These are phyloP conservation scores for Apiotrichum montevideense DNA, from an alignment of 1,284 basidiomycete genomes.

Conservation along the genomic window DNA sequence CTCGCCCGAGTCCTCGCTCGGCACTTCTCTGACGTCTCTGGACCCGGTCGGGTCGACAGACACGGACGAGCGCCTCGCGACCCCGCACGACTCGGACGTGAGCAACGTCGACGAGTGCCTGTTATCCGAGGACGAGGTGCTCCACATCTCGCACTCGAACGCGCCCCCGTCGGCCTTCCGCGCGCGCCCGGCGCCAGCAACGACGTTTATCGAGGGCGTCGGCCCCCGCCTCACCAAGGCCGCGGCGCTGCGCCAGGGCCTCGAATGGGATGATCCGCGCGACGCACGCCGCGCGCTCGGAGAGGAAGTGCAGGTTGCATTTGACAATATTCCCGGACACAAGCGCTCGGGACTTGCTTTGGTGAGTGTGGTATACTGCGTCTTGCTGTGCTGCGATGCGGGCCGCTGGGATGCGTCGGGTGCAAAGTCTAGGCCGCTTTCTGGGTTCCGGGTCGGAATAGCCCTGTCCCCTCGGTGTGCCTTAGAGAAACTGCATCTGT, in stretches of 20 bases:
- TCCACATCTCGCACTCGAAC: constrained; percentile 1
- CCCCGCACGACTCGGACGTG: neutral
- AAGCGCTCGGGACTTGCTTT: constrained; percentile 23
- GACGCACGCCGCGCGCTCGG: constrained; percentile 9
- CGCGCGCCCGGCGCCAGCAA: constrained; percentile 25
- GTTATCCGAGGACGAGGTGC: constrained; percentile 18
- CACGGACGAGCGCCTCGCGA: neutral
- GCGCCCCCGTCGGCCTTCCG: constrained; percentile 11
- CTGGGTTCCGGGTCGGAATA: too few relatives aligned
- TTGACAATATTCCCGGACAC: constrained; percentile 26
- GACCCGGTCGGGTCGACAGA: neutral
- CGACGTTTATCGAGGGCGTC: constrained; percentile 11
- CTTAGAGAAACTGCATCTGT: too few relatives aligned
- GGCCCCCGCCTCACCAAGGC: constrained; percentile 37
- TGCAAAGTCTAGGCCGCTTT: too few relatives aligned
- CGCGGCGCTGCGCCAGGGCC: constrained; percentile 28
- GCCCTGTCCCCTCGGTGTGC: too few relatives aligned
- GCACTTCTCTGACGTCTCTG: too few relatives aligned
- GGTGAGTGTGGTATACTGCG: constrained; percentile 16
- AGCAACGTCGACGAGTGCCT: neutral
- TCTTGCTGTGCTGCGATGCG: too few relatives aligned
- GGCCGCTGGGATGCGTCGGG: too few relatives aligned
- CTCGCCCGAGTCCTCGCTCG: too few relatives aligned
- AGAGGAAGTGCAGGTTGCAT: constrained; percentile 11
- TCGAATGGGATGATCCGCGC: constrained; percentile 30